Base-by-base conservation (phyloP, 192 early-diverging fungal species). In the Phlyctochytrium arcticum region DNA sequence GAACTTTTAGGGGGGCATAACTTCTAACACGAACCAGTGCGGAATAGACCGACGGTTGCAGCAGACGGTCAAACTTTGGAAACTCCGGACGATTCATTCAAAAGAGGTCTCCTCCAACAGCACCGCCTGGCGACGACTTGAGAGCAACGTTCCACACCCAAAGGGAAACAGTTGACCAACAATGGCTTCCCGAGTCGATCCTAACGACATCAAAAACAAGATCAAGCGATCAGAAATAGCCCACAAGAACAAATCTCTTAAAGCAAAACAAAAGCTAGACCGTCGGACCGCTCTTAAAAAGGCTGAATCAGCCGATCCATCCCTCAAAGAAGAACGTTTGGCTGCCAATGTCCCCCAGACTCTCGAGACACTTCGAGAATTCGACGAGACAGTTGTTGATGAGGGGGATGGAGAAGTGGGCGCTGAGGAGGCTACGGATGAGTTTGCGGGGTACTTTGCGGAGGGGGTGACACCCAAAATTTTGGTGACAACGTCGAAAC, bases 291-390 rank as follows among this genome's bases (percentile, higher is more conserved):
- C 83, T 31, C 70, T 80, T 4, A 81, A 84, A 34, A 96, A 95
- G 71, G 87, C 83, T 32, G 95, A 98, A 71, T 79, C 68, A 4
- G 84, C 80, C 33, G 86, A 93, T 71, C 95, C 95, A 4, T 88
- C 90, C 71, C 80, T 90, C 47, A 90, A 89, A 65, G 90, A 89
- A 75, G 81, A 90, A 75, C 89, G 96, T 51, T 73, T 99, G 61
- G 82, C 83, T 36, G 81, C 90, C 50, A 99, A 99, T 78, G 85
- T 93, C 17, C 93, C 94, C 5, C 81, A 86, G 54, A 99, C 97
- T 3, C 77, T 96, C 32, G 97, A 99, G 61, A 95, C 86, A 68
- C 88, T 89, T 17, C 74, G 95, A 55, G 97, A 99, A 72, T 84
- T 78, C 49, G 95, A 99, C 67, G 95, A 96, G 37, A 95, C 95